Conservation (phyloP, 495 filamentous ascomycete species). For the Penicillium nucicola region DNA sequence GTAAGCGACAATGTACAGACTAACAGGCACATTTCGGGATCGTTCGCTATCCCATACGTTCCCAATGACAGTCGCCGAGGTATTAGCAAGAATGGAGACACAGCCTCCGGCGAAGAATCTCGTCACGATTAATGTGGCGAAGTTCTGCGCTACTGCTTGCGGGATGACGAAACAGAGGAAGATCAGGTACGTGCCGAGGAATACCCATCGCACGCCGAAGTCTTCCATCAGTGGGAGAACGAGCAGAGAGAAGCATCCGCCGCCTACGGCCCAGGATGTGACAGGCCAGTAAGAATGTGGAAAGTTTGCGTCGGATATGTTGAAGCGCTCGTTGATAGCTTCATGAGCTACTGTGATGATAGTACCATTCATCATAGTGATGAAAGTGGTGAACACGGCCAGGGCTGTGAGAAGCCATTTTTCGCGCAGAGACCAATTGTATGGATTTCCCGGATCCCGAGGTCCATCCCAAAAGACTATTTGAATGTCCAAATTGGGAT, state of each 20-base stretch:
- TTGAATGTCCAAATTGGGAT: slow-evolving; percentile 13
- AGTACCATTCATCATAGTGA: slow-evolving; percentile 43
- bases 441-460: slow-evolving; percentile 54
- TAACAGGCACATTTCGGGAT: slow-evolving; percentile 42
- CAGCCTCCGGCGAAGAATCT: slow-evolving; percentile 48
- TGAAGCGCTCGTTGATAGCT: slow-evolving; percentile 37
- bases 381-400: slow-evolving; percentile 28
- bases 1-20: slow-evolving; percentile 42
- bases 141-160: slow-evolving; percentile 47
- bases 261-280: slow-evolving; percentile 49
- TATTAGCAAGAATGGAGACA: slow-evolving; percentile 44
- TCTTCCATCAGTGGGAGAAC: slow-evolving; percentile 53
- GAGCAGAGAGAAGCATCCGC: slow-evolving; percentile 41
- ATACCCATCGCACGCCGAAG: slow-evolving; percentile 45
- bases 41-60: slow-evolving; percentile 45
- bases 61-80: slow-evolving; percentile 42
- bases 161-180: slow-evolving; percentile 47
- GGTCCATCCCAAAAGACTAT: slow-evolving; percentile 49
- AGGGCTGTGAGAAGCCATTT: slow-evolving; percentile 33
- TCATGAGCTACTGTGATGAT: slow-evolving; percentile 41
- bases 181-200: slow-evolving; percentile 39
- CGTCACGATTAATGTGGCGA: slow-evolving; percentile 45
- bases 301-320: slow-evolving; percentile 43
- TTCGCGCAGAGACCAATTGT: slow-evolving; percentile 56
- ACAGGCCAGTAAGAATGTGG: slow-evolving; percentile 53